Percentiles rank a stretch among this genome's conserved stretches.
These are phyloP conservation scores for Lindgomyces ingoldianus DNA, from an alignment of 495 filamentous ascomycete species.

Conservation along the genomic window DNA sequence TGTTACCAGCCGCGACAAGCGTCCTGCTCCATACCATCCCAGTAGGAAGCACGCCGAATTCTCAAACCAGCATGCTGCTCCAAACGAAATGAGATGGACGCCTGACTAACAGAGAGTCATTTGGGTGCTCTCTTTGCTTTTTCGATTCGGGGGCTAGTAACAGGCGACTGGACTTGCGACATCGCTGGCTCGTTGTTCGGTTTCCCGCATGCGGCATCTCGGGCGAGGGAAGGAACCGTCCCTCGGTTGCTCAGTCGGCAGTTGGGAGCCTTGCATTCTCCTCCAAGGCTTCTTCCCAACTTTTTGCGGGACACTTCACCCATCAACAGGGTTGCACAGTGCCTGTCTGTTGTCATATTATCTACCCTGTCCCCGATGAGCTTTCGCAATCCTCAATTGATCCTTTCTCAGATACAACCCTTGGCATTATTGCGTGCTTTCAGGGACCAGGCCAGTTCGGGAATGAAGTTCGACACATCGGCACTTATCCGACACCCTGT, in stretches of 20 bases:
- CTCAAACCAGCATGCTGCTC: neutral
- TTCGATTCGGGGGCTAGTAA: neutral
- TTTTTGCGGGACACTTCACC: neutral
- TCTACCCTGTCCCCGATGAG: conserved; percentile 1
- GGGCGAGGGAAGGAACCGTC: no score
- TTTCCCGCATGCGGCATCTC: neutral
- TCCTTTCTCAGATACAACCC: neutral
- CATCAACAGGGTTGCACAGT: neutral
- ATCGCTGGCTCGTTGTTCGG: neutral
- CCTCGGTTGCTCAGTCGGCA: neutral
- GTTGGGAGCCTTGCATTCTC: neutral
- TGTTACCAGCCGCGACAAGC: conserved; percentile 9
- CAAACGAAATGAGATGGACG: conserved; percentile 7
- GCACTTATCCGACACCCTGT: neutral
- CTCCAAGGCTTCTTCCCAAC: no score
- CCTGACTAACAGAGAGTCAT: neutral
- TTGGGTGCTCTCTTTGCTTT: neutral
- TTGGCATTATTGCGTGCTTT: conserved; percentile 4
- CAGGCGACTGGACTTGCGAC: neutral
- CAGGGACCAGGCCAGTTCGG: conserved; percentile 1
- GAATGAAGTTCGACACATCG: neutral
- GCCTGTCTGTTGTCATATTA: neutral
- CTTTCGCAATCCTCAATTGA: neutral
- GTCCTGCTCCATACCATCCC: neutral
- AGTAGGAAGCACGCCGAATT: neutral